A percentile compares a stretch with the other conserved stretches of the same genome.
Evolutionary conservation across 352 stramenopile species (phyloP).

Genomic region (Globisporangium nagaii): DNA sequence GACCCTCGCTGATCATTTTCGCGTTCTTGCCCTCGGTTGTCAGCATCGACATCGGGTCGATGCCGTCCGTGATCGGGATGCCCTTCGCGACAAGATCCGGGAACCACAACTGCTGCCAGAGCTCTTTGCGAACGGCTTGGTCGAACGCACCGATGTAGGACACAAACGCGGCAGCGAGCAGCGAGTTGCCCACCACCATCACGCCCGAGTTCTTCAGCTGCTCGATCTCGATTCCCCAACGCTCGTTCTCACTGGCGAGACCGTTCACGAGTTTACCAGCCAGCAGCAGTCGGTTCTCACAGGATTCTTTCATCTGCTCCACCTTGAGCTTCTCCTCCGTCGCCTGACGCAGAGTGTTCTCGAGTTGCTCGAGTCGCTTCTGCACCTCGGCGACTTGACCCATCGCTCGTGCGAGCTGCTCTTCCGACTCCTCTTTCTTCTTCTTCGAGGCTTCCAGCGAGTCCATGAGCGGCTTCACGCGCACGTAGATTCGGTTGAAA

Average conservation of each 20-base stretch:
- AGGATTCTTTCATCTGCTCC: conserved; percentile 93
- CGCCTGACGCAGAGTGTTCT: conserved; percentile 92
- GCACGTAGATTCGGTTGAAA: conserved; percentile 99
- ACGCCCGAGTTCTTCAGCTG: conserved; percentile 92
- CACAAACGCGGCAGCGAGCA: conserved; percentile 96
- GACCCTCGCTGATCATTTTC: conserved; percentile 96
- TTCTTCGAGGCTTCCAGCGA: conserved; percentile 92
- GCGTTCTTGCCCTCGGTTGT: conserved; percentile 96
- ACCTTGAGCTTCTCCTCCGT: conserved; percentile 96
- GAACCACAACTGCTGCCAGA: conserved; percentile 82
- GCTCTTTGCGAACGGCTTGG: conserved; percentile 82
- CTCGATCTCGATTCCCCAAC: conserved; percentile 96
- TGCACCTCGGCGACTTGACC: conserved; percentile 93
- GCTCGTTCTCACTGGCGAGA: conserved; percentile 94
- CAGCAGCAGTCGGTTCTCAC: conserved; percentile 89
- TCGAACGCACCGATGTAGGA: conserved; percentile 98
- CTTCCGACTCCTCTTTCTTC: conserved; percentile 91
- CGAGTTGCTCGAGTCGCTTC: conserved; percentile 86
- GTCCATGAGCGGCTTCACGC: conserved; percentile 98
- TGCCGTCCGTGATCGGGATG: conserved; percentile 93
- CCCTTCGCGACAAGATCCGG: conserved; percentile 87
- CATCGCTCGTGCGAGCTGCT: conserved; percentile 89
- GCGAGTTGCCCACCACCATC: conserved; percentile 95
- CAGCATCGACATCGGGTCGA: conserved; percentile 94
- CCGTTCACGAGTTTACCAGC: conserved; percentile 95